A percentile compares a stretch with the other conserved stretches of the same genome.
These are phyloP conservation scores for Pseudocercospora musae DNA, from an alignment of 2,329 filamentous ascomycete species.

Conservation along the genomic window DNA sequence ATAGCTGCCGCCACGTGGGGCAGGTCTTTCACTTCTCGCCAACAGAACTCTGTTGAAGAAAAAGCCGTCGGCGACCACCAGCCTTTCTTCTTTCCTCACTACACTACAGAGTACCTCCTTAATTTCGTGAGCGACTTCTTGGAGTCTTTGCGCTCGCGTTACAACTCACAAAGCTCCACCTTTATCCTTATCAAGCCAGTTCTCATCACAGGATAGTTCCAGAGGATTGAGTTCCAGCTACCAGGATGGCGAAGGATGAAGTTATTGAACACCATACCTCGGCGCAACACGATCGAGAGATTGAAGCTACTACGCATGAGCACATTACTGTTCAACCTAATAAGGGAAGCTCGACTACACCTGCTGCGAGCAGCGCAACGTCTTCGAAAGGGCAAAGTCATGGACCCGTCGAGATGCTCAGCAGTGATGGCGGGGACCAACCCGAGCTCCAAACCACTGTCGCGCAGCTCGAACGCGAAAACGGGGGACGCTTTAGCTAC, in stretches of 20 bases:
- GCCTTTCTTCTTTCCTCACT: constrained; percentile 9
- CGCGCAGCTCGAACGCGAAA: constrained; percentile 40
- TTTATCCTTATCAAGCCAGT: neutral
- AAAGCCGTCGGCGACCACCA: neutral
- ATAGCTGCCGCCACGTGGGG: neutral
- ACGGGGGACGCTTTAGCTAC: constrained; percentile 61
- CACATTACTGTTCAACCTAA: constrained; percentile 34
- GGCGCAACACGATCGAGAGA: neutral
- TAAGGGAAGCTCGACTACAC: constrained; percentile 28
- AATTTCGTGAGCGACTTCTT: constrained; percentile 51
- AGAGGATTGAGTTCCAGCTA: neutral
- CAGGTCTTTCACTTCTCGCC: neutral
- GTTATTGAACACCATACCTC: constrained; percentile 13
- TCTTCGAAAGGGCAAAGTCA: constrained; percentile 28
- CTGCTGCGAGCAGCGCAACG: constrained; percentile 20
- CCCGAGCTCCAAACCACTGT: constrained; percentile 38
- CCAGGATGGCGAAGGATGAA: constrained; percentile 8
- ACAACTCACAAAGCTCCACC: constrained; percentile 46
- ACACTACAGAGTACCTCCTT: constrained; percentile 7
- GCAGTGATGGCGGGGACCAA: constrained; percentile 24
- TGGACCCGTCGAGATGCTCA: constrained; percentile 38
- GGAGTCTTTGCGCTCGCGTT: constrained; percentile 56
- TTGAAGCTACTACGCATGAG: constrained; percentile 23
- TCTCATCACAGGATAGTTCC: neutral
- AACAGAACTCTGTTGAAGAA: neutral